These are phyloP conservation scores for Colletotrichum karsti DNA, from an alignment of 2,329 filamentous ascomycete genomes.

Conservation along the genomic window DNA sequence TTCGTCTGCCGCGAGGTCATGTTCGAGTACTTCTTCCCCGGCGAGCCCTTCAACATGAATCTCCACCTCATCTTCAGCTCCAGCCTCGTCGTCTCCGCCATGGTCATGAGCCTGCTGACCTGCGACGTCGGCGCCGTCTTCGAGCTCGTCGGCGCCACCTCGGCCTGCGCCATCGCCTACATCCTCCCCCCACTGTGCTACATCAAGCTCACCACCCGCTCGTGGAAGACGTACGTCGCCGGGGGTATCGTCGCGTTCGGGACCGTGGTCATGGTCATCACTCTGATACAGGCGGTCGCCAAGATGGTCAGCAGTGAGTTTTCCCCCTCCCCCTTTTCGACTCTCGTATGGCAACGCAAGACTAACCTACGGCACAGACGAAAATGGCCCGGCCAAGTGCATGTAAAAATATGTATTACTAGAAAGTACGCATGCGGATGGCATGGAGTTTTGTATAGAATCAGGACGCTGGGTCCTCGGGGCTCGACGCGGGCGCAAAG, in stretches of 20 bases:
- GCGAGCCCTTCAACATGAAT: constrained; percentile 80
- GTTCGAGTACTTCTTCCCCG: constrained; percentile 80
- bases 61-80: constrained; percentile 90
- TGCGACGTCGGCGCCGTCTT: constrained; percentile 96
- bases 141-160: constrained; percentile 94
- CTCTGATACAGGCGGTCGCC: constrained; percentile 74
- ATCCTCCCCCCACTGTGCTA: constrained; percentile 95
- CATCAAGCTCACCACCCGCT: constrained; percentile 85
- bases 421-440: not conserved
- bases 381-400: constrained; percentile 21
- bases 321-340: not conserved
- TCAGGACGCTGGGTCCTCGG: not conserved
- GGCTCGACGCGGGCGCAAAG: not conserved
- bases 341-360: no score
- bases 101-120: constrained; percentile 81
- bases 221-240: constrained; percentile 78
- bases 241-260: constrained; percentile 82
- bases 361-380: not conserved
- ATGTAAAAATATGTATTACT: constrained; percentile 21
- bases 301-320: constrained; percentile 69
- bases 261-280: constrained; percentile 81
- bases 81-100: constrained; percentile 79
- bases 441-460: not conserved
- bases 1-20: constrained; percentile 98
- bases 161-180: constrained; percentile 92